phyloP scores from a whole-genome alignment of 805 yeast species.

The Teunomyces barrocoloradensis region DNA sequence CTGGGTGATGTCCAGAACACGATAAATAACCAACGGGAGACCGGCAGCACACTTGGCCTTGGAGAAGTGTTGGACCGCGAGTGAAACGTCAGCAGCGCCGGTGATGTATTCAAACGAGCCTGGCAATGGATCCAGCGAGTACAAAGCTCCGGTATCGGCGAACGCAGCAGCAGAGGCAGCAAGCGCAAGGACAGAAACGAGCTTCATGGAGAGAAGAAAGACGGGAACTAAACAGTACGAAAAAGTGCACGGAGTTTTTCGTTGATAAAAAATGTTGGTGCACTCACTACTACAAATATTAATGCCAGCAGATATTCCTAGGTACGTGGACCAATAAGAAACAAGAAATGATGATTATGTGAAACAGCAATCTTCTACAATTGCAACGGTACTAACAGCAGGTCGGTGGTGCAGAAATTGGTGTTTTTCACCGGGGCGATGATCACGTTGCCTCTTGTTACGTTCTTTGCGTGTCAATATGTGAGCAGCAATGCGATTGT shows the following conservation, averaged over 20 bases:
- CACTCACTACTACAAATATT: neutral
- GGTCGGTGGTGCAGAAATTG: constrained; percentile 64
- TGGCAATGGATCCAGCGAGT: constrained; percentile 13
- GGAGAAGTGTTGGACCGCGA: constrained; percentile 15
- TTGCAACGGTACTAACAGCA: constrained; percentile 17
- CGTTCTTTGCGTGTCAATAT: constrained; percentile 59
- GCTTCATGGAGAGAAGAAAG: constrained; percentile 7
- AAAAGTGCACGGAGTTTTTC: neutral
- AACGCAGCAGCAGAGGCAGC: constrained; percentile 17
- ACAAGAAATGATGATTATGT: neutral
- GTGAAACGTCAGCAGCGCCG: constrained; percentile 17
- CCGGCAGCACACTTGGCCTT: constrained; percentile 17
- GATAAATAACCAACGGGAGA: constrained; percentile 20
- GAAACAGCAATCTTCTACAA: neutral
- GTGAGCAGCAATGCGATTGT: constrained; percentile 52
- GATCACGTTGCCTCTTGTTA: constrained; percentile 63
- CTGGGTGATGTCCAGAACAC: constrained; percentile 13
- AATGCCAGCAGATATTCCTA: constrained; percentile 14
- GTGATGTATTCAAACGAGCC: constrained; percentile 19
- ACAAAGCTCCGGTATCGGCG: constrained; percentile 24
- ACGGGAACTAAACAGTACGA: neutral
- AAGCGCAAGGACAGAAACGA: constrained; percentile 8
- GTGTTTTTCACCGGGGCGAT: constrained; percentile 74
- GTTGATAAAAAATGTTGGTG: neutral
- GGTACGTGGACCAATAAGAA: constrained; percentile 7